Evolutionary conservation across 441 rosid species (phyloP).

Genomic region (Syzygium syzygioides): DNA sequence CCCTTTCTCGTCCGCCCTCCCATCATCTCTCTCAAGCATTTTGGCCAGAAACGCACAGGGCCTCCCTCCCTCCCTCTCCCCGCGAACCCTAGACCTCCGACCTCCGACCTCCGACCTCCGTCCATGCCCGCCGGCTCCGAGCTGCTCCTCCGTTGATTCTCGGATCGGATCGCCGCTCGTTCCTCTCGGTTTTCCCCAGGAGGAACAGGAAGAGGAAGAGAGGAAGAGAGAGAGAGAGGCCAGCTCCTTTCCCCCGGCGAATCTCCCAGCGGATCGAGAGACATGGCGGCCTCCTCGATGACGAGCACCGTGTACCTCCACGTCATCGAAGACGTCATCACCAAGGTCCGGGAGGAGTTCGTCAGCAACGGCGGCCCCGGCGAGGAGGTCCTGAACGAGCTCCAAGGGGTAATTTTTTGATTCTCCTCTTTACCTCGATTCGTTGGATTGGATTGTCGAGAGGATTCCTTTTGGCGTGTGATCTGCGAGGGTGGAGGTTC

Average conservation of each 20-base stretch:
- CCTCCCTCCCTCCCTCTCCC: constrained; percentile 4
- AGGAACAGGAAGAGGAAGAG: neutral
- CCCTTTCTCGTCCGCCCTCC: constrained; percentile 49
- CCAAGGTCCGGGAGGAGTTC: constrained; percentile 92
- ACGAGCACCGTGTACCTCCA: constrained; percentile 63
- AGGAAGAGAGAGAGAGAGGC: neutral
- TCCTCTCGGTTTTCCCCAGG: too few relatives aligned
- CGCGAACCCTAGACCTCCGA: constrained; percentile 23
- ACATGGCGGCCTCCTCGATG: constrained; percentile 59
- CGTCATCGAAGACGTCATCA: constrained; percentile 90
- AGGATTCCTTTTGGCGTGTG: neutral
- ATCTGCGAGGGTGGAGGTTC: neutral
- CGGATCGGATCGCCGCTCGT: neutral
- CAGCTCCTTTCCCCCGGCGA: neutral
- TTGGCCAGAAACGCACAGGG: neutral
- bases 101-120: neutral
- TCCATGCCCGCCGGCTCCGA: neutral
- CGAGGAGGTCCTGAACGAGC: constrained; percentile 78
- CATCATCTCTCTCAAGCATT: neutral
- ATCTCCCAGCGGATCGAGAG: neutral
- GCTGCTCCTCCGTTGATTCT: neutral
- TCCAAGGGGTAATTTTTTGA: constrained; percentile 67
- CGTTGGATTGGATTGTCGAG: neutral
- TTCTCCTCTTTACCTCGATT: neutral
- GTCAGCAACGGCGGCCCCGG: constrained; percentile 78